A percentile compares a stretch with the other conserved stretches of the same genome.
Evolutionary conservation across 1,139 yeast species (phyloP).

Genomic region (Candida tetrigidarum): DNA sequence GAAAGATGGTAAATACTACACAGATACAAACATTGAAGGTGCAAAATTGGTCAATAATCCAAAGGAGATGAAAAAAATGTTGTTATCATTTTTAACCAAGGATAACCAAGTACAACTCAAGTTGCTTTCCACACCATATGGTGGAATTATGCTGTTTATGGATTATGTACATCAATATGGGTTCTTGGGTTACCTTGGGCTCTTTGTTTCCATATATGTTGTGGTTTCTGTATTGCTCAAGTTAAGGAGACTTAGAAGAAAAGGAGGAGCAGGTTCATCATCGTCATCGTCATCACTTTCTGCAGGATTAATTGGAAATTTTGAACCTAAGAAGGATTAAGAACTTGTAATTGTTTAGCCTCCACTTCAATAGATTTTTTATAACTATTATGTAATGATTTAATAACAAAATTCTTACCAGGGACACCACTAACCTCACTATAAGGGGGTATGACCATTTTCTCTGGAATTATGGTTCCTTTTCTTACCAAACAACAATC

Average conservation of each 20-base stretch:
- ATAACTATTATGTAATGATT: constrained; percentile 41
- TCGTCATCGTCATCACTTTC: constrained; percentile 12
- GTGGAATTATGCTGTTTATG: constrained; percentile 39
- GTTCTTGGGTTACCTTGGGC: constrained; percentile 42
- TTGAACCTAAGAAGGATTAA: constrained; percentile 26
- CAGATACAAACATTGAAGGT: constrained; percentile 39
- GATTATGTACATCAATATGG: constrained; percentile 51
- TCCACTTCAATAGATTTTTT: constrained; percentile 45
- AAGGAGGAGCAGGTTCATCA: constrained; percentile 8
- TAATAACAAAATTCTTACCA: constrained; percentile 32
- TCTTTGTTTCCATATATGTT: constrained; percentile 21
- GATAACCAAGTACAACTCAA: constrained; percentile 25
- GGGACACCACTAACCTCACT: constrained; percentile 52
- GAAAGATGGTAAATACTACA: constrained; percentile 35
- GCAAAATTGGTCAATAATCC: constrained; percentile 35
- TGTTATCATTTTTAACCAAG: constrained; percentile 38
- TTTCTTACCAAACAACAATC: constrained; percentile 62
- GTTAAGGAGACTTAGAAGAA: constrained; percentile 11
- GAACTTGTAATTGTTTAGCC: constrained; percentile 39
- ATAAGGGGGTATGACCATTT: constrained; percentile 63
- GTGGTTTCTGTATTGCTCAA: constrained; percentile 11
- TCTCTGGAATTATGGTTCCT: constrained; percentile 56
- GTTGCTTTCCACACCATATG: constrained; percentile 51
- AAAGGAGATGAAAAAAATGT: constrained; percentile 26
- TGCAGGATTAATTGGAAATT: constrained; percentile 25